Base-by-base conservation (phyloP, 208 protist genomes). In the Wallacemonas collosoma region DNA sequence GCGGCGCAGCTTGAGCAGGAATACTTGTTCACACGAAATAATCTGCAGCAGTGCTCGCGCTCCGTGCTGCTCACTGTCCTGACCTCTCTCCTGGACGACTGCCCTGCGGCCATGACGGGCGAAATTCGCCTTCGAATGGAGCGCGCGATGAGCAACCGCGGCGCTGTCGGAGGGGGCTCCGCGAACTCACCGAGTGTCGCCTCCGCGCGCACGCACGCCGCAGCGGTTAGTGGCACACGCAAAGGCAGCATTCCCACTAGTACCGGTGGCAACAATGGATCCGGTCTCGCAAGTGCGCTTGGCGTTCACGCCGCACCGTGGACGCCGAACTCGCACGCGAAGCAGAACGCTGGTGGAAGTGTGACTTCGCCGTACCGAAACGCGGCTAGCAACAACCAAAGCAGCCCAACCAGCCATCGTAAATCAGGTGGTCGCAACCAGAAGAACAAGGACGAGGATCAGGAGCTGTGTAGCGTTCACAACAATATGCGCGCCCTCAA, bases 391-490 rank as follows among this genome's bases (percentile, higher is more conserved):
- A 51, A 82, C 71, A 71, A 77, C 75, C 53, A 83, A 63, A 12
- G 71, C 39, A 68, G 62, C 36, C 68, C 68, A 1, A 71, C 43
- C 48, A 74, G 80, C 64, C 51, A 60, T 26, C 41, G 58, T 15
- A 76, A 87, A 41, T 72, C 77, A 47, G 81, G 81, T 44, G 79
- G 82, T 15, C 77, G 87, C 2, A 82, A 75, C 12, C 80, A 83
- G 71, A 91, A 93, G 58, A 78, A 66, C 43, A 86, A 88, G 60
- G 82, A 91, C 47, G 88, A 93, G 40, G 89, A 96, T 45, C 87
- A 94, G 65, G 87, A 91, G 50, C 71, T 96, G 53, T 96, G 91
- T 81, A 88, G 79, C 67, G 54, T 94, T 12, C 91, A 96, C 74
- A 79, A 91, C 71, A 91, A 73, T 77, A 78, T 93, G 83, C 85